Evolutionary conservation across 2,329 filamentous ascomycete species (phyloP).

Genomic region (Ambrosiella cleistominuta): DNA sequence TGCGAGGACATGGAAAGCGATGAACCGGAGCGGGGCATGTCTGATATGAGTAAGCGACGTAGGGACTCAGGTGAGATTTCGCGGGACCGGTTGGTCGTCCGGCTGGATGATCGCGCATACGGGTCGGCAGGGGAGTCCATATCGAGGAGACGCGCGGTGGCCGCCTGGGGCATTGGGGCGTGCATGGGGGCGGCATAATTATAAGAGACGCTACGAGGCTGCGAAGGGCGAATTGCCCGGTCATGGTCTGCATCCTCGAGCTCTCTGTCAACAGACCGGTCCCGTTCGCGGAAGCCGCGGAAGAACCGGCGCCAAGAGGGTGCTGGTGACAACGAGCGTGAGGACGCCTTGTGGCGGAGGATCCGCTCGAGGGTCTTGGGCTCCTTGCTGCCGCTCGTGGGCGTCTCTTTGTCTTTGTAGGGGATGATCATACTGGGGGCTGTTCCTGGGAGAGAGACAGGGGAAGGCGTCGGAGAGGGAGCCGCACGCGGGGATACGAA

Average conservation of each 20-base stretch:
- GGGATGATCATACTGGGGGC: neutral
- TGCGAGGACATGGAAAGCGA: conserved; percentile 2
- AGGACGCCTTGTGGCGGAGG: conserved; percentile 24
- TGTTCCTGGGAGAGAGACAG: conserved; percentile 4
- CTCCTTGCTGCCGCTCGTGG: neutral
- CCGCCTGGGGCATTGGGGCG: neutral
- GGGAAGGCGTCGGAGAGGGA: conserved; percentile 20
- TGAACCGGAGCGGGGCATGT: conserved; percentile 21
- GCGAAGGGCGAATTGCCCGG: neutral
- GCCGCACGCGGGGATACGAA: conserved; percentile 51
- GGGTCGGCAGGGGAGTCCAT: neutral
- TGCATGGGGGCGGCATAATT: neutral
- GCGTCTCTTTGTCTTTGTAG: neutral
- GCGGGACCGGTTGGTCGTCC: conserved; percentile 18
- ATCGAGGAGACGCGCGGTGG: neutral
- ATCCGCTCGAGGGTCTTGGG: conserved; percentile 7
- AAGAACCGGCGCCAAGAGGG: conserved; percentile 37
- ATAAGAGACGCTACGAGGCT: conserved; percentile 7
- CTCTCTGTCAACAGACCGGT: conserved; percentile 19
- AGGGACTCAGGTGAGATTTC: conserved; percentile 40
- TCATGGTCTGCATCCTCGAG: conserved; percentile 13
- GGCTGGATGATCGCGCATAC: neutral
- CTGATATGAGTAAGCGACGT: conserved; percentile 31
- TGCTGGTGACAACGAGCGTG: conserved; percentile 29
- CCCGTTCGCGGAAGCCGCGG: conserved; percentile 21